phyloP scores from a whole-genome alignment of 257 asterid genomes.

The Handroanthus guayacan region DNA sequence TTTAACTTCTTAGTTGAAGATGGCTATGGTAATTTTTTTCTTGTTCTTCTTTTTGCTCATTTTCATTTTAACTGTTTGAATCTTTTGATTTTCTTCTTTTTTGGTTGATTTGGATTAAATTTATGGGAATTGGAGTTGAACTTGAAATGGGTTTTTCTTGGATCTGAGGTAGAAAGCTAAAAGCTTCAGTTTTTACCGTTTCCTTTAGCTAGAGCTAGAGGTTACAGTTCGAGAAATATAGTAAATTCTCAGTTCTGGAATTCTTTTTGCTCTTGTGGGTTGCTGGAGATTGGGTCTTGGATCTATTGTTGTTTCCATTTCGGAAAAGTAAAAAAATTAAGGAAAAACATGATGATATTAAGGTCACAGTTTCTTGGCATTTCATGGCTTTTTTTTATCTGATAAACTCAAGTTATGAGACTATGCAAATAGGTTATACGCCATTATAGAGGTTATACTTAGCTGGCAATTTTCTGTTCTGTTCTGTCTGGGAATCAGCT shows the following conservation, averaged over 20 bases:
- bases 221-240: conserved; percentile 31
- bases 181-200: conserved; percentile 38
- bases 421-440: neutral
- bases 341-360: neutral
- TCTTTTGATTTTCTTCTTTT: conserved; percentile 19
- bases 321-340: neutral
- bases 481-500: neutral
- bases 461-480: neutral
- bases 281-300: conserved; percentile 30
- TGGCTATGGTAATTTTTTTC: conserved; percentile 64
- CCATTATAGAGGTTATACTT: neutral
- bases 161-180: conserved; percentile 51
- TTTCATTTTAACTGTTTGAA: conserved; percentile 20
- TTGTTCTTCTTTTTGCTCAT: neutral
- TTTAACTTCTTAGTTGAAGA: conserved; percentile 78
- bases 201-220: conserved; percentile 33
- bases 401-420: neutral
- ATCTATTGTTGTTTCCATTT: conserved; percentile 18
- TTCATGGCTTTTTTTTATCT: neutral
- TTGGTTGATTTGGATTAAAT: conserved; percentile 33
- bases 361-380: conserved; percentile 27
- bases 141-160: conserved; percentile 48
- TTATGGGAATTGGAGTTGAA: conserved; percentile 27
- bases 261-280: neutral
- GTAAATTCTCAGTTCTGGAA: conserved; percentile 14